These are phyloP conservation scores for Coniella lustricola DNA, from an alignment of 2,329 filamentous ascomycete genomes.

Conservation along the genomic window DNA sequence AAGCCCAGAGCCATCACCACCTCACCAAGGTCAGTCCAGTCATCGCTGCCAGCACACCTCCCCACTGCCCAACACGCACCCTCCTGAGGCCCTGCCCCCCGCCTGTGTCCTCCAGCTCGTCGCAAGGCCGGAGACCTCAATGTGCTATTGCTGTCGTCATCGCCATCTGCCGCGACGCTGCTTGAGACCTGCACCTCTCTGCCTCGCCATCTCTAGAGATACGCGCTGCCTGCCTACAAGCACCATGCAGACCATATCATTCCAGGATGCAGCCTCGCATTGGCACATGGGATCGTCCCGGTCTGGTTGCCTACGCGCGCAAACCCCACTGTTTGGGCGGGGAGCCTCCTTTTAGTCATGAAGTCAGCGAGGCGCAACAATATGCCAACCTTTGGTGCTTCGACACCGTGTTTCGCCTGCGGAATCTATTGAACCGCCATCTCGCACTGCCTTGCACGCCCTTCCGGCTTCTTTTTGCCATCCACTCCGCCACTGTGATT, in stretches of 20 bases:
- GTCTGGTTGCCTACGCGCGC: conserved; percentile 21
- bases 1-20: background rate
- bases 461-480: conserved; percentile 12
- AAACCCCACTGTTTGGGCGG: conserved; percentile 25
- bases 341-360: conserved; percentile 24
- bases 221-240: background rate
- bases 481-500: conserved; percentile 16
- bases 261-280: conserved; percentile 4
- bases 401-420: conserved; percentile 19
- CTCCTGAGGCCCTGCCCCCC: conserved; percentile 9
- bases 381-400: conserved; percentile 7
- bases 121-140: conserved; percentile 11
- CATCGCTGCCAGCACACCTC: background rate
- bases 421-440: conserved; percentile 18
- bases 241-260: background rate
- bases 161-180: conserved; percentile 1
- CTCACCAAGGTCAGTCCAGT: conserved; percentile 13
- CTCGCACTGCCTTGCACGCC: conserved; percentile 17
- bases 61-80: background rate
- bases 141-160: conserved; percentile 15
- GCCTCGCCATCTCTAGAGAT: background rate
- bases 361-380: conserved; percentile 24
- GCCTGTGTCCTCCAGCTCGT: conserved; percentile 8
- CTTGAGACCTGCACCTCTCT: conserved; percentile 3
- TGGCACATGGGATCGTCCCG: conserved; percentile 15